Conservation (phyloP, 2,329 filamentous ascomycete genomes). For the Colletotrichum destructivum region DNA sequence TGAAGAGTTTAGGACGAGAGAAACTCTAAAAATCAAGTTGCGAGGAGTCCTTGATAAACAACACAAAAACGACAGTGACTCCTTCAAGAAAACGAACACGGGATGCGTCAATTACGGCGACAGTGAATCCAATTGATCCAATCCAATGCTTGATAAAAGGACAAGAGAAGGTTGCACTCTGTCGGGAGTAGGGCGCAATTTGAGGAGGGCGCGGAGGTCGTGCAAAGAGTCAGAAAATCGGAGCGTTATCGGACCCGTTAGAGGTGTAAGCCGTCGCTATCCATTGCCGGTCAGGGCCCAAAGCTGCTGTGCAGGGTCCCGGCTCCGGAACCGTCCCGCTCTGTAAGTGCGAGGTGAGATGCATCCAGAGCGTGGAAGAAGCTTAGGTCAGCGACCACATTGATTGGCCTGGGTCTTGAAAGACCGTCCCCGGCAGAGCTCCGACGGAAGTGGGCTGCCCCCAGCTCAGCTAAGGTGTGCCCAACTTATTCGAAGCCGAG, state of each 20-base stretch:
- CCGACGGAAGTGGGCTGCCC: slow-evolving; percentile 19
- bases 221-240: slow-evolving; percentile 42
- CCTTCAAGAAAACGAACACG: slow-evolving; percentile 3
- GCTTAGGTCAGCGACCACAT: slow-evolving; percentile 37
- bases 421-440: slow-evolving; percentile 12
- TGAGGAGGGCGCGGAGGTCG: slow-evolving; percentile 31
- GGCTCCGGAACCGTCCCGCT: slow-evolving; percentile 36
- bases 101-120: slow-evolving; percentile 13
- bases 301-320: slow-evolving; percentile 38
- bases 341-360: slow-evolving; percentile 9
- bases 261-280: slow-evolving; percentile 44
- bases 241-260: slow-evolving; percentile 48
- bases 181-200: slow-evolving; percentile 28
- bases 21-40: neutral
- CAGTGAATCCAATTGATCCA: slow-evolving; percentile 30
- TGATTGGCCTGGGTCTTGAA: slow-evolving; percentile 9
- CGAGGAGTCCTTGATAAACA: neutral
- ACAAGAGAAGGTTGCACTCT: neutral
- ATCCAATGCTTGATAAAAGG: slow-evolving; percentile 33
- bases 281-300: slow-evolving; percentile 27
- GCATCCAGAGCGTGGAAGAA: neutral
- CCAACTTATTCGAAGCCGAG: slow-evolving; percentile 25
- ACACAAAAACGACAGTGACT: slow-evolving; percentile 8
- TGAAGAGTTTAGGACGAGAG: neutral
- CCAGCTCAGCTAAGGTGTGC: slow-evolving; percentile 18